Percentiles rank a stretch among this genome's conserved stretches.
These are phyloP conservation scores for Pilatotrama ljubarskyi DNA, from an alignment of 768 basidiomycete genomes.

Conservation along the genomic window DNA sequence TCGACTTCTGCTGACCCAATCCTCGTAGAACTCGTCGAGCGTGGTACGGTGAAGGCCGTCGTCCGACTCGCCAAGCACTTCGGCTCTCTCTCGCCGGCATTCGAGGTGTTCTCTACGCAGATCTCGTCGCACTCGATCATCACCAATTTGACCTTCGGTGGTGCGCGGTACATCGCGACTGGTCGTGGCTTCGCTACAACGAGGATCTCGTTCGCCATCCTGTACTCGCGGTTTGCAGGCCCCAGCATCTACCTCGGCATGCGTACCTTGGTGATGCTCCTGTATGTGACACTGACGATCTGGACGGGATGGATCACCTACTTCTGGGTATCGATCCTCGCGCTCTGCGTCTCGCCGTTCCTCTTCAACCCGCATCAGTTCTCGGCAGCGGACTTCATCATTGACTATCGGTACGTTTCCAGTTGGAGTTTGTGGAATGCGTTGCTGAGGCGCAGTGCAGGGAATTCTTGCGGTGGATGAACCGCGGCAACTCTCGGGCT, in stretches of 20 bases:
- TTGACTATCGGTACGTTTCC: conserved; percentile 79
- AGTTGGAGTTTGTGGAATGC: background rate
- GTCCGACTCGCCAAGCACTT: conserved; percentile 94
- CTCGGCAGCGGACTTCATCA: conserved; percentile 93
- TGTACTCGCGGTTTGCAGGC: conserved; percentile 98
- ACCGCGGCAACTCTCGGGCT: conserved; percentile 93
- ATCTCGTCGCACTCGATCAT: conserved; percentile 98
- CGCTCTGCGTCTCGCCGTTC: conserved; percentile 94
- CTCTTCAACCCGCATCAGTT: conserved; percentile 99
- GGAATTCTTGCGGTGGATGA: conserved; percentile 99
- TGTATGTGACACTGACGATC: conserved; percentile 89
- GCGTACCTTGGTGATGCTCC: conserved; percentile 86
- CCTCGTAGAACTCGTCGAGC: conserved; percentile 84
- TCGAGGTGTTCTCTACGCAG: conserved; percentile 98
- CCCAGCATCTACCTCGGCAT: conserved; percentile 98
- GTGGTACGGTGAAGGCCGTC: conserved; percentile 90
- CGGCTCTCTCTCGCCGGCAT: conserved; percentile 88
- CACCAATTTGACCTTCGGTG: conserved; percentile 96
- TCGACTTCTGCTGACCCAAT: conserved; percentile 16
- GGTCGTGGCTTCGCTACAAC: conserved; percentile 99
- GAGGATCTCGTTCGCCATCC: conserved; percentile 89
- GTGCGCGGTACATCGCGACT: conserved; percentile 97
- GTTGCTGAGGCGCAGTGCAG: conserved; percentile 41
- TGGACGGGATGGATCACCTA: conserved; percentile 95
- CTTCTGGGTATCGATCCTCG: conserved; percentile 95